phyloP scores from a whole-genome alignment of 495 filamentous ascomycete genomes.

The Hypomontagnella submonticulosa region DNA sequence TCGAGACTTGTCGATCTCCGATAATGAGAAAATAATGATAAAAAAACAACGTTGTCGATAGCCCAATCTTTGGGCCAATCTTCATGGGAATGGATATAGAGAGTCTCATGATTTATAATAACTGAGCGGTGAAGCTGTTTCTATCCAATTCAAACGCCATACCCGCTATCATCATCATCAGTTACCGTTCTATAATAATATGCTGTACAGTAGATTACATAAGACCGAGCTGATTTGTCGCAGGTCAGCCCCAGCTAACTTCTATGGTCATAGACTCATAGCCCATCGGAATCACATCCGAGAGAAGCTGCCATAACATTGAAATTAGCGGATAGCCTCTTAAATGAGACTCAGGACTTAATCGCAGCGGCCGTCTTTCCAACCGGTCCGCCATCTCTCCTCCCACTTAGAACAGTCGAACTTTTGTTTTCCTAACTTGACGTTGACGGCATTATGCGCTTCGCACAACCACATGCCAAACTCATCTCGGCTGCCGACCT shows the following conservation, averaged over 20 bases:
- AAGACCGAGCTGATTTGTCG: conserved; percentile 12
- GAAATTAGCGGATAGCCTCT: neutral
- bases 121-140: conserved; percentile 31
- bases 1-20: conserved; percentile 16
- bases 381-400: conserved; percentile 93
- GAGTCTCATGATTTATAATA: conserved; percentile 10
- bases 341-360: conserved; percentile 26
- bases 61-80: conserved; percentile 1
- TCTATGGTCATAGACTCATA: neutral
- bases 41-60: neutral
- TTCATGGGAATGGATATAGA: neutral
- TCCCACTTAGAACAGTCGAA: conserved; percentile 95
- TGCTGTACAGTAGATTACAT: conserved; percentile 30
- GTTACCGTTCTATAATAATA: conserved; percentile 24
- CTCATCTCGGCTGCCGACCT: conserved; percentile 72
- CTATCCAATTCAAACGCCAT: conserved; percentile 26
- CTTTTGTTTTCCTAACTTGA: conserved; percentile 86
- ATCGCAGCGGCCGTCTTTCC: conserved; percentile 82
- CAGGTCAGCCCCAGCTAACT: conserved; percentile 1
- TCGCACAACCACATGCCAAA: conserved; percentile 96
- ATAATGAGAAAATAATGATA: conserved; percentile 9
- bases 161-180: conserved; percentile 25
- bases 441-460: conserved; percentile 97
- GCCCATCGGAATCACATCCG: neutral
- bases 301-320: conserved; percentile 3